Evolutionary conservation across 2,329 filamentous ascomycete genomes (phyloP).

Genomic region (Beauveria sp.): DNA sequence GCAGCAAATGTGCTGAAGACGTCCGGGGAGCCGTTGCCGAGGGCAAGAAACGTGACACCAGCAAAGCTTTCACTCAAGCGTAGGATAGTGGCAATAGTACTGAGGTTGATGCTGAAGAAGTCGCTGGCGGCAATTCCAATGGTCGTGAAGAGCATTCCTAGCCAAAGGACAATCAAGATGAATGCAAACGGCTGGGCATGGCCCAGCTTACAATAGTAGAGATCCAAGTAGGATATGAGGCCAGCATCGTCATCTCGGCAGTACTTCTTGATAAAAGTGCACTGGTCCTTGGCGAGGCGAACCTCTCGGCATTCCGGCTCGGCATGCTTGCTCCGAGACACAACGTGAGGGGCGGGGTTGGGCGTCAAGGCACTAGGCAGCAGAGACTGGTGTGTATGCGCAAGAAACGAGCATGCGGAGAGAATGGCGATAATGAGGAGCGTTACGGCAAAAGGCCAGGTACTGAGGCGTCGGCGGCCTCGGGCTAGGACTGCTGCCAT

Average conservation of each 20-base stretch:
- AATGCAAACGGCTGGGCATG: slow-evolving; percentile 71
- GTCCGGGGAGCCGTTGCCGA: slow-evolving; percentile 96
- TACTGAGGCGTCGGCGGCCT: slow-evolving; percentile 20
- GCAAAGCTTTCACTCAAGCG: slow-evolving; percentile 94
- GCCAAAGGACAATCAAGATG: slow-evolving; percentile 68
- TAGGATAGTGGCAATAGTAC: slow-evolving; percentile 80
- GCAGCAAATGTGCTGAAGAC: slow-evolving; percentile 98
- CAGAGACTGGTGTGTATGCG: slow-evolving; percentile 16
- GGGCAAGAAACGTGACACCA: slow-evolving; percentile 91
- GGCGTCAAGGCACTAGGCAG: slow-evolving; percentile 10
- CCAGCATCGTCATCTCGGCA: slow-evolving; percentile 88
- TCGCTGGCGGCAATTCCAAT: slow-evolving; percentile 97
- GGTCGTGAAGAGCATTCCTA: slow-evolving; percentile 85
- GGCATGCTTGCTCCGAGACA: slow-evolving; percentile 19
- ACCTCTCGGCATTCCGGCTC: slow-evolving; percentile 66
- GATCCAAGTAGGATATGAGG: slow-evolving; percentile 74
- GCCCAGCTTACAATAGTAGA: slow-evolving; percentile 81
- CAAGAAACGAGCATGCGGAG: slow-evolving; percentile 36
- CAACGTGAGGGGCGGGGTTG: slow-evolving; percentile 15
- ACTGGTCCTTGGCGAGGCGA: slow-evolving; percentile 70
- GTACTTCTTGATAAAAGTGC: slow-evolving; percentile 73
- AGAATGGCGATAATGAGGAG: slow-evolving; percentile 39
- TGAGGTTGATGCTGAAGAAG: slow-evolving; percentile 96
- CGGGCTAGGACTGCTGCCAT: slow-evolving; percentile 31
- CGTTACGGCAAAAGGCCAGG: slow-evolving; percentile 38